These are phyloP conservation scores for Xylariaceae sp. DNA, from an alignment of 2,329 filamentous ascomycete species.

Conservation along the genomic window DNA sequence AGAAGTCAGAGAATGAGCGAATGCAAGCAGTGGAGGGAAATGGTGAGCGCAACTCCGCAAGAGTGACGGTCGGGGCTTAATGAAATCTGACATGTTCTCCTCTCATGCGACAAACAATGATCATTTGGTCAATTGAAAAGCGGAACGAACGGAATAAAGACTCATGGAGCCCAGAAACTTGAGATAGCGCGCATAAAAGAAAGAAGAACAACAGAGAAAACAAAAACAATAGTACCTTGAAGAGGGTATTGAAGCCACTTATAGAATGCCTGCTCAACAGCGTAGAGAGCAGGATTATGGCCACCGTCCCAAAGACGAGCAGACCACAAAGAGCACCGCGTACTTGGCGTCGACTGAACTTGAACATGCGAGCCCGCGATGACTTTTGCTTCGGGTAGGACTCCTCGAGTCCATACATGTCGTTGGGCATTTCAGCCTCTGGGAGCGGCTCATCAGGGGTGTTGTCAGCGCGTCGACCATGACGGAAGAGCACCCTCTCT, in stretches of 20 bases:
- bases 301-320: constrained; percentile 15
- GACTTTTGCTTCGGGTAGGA: constrained; percentile 10
- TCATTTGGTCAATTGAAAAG: not conserved
- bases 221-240: constrained; percentile 15
- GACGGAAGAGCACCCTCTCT: constrained; percentile 4
- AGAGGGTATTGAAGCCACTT: constrained; percentile 11
- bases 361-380: not conserved
- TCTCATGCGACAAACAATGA: not conserved
- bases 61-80: not conserved
- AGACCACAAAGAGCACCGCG: constrained; percentile 8
- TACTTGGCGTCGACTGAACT: constrained; percentile 3
- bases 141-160: not conserved
- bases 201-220: not conserved
- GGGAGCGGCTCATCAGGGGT: constrained; percentile 1
- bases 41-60: not conserved
- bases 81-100: not conserved
- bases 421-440: constrained; percentile 4
- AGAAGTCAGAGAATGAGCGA: not conserved
- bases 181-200: not conserved
- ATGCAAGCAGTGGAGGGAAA: not conserved
- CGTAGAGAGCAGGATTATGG: constrained; percentile 18
- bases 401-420: constrained; percentile 12
- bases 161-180: not conserved
- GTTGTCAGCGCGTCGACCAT: constrained; percentile 1
- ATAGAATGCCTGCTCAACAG: constrained; percentile 14